Evolutionary conservation across 208 protist species (phyloP), one percentile per base, ranked within the genome.

Genomic region (Trypanosoma avium): DNA sequence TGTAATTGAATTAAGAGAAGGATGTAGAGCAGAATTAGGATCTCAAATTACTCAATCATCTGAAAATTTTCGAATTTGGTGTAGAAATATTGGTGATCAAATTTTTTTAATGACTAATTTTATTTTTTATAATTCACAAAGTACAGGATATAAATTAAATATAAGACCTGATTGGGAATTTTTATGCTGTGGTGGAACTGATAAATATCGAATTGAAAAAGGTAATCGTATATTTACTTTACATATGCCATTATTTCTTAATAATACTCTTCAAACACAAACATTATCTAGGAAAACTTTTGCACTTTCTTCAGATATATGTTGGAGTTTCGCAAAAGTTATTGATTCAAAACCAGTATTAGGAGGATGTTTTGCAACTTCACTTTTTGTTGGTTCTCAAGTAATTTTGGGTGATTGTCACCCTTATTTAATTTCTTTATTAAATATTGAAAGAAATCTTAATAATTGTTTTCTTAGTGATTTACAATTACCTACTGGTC

Each of bases 1-100:
- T 67, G 55, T 59, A 22, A 45, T 67, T 53, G 67, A 73, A 52
- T 26, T 73, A 45, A 32, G 46, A 22, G 50, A 58, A 19, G 67
- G 67, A 29, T 59, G 59, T 2, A 57, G 67, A 21, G 26, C 29
- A 13, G 58, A 61, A 26, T 35, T 62, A 26, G 56, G 57, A 7
- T 46, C 38, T 17, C n/a, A 30, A 15, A 26, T 61, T 30, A 36
- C 24, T 42, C 48, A 67, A 33, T 61, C 59, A n/a, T 33, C 67
- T 26, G 58, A 65, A 4, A 36, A 45, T 5, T 73, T 73, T 52
- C 58, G 67, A 36, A 35, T 50, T 15, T 56, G 59, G 47, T 63
- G 56, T 26, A 43, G 58, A 15, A 35, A 24, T 32, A 42, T 73
- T 4, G 67, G 67, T 4, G 35, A 49, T 15, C 5, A 50, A 26